phyloP scores from a whole-genome alignment of 768 basidiomycete genomes.

The Udeniomyces megalosporus region DNA sequence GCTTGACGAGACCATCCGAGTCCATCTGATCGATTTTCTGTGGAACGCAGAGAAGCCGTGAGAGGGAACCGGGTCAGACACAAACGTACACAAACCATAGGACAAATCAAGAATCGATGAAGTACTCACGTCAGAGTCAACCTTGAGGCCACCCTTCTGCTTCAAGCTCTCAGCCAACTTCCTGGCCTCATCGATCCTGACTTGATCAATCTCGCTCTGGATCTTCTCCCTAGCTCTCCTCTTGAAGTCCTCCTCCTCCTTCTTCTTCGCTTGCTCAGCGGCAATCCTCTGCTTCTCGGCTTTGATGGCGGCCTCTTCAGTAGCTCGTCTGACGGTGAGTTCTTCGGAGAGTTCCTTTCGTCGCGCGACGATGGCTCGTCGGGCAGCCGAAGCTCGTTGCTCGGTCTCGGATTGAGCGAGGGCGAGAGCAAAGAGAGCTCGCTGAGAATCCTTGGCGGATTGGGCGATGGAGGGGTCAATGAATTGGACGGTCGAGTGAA shows the following conservation, averaged over 20 bases:
- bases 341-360: conserved; percentile 70
- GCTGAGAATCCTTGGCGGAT: conserved; percentile 43
- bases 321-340: conserved; percentile 66
- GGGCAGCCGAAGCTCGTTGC: conserved; percentile 37
- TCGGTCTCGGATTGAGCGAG: conserved; percentile 29
- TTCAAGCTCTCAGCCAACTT: conserved; percentile 72
- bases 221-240: conserved; percentile 39
- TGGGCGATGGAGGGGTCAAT: conserved; percentile 33
- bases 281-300: conserved; percentile 48
- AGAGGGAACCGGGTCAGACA: background rate
- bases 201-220: conserved; percentile 46
- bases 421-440: conserved; percentile 36
- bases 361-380: conserved; percentile 68
- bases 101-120: background rate
- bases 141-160: conserved; percentile 52
- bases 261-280: conserved; percentile 47
- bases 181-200: conserved; percentile 64
- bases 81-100: background rate
- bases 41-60: background rate
- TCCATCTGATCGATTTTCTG: conserved; percentile 70
- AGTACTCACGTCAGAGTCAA: conserved; percentile 49
- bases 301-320: conserved; percentile 64
- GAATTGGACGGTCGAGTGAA: conserved; percentile 51
- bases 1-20: conserved; percentile 66
- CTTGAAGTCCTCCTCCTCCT: conserved; percentile 47